Percentiles rank a stretch among this genome's conserved stretches.
Evolutionary conservation across 441 rosid species (phyloP).

Genomic region (Erysimum cheiri): DNA sequence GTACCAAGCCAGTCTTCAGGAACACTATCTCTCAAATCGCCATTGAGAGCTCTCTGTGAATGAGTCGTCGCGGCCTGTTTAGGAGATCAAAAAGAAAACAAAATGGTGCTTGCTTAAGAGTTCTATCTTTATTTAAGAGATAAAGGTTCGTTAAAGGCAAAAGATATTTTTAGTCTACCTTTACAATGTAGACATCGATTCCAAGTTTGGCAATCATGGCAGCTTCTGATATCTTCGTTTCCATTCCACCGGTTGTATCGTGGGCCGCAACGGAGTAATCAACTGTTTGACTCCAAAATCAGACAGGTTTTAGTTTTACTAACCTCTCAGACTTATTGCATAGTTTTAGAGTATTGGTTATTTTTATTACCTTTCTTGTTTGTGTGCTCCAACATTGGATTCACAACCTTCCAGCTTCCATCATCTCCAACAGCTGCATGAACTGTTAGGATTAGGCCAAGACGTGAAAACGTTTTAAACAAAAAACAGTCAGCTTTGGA

Average conservation of each 20-base stretch:
- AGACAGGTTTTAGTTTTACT: background rate
- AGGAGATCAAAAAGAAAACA: background rate
- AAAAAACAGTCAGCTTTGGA: constrained; percentile 20
- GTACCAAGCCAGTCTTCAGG: constrained; percentile 47
- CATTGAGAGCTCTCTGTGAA: constrained; percentile 41
- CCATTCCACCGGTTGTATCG: constrained; percentile 97
- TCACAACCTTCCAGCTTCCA: constrained; percentile 81
- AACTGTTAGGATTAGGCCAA: background rate
- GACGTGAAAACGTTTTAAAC: background rate
- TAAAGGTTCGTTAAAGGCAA: background rate
- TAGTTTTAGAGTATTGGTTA: background rate
- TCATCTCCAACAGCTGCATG: constrained; percentile 77
- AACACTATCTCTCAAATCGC: constrained; percentile 31
- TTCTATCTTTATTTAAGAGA: background rate
- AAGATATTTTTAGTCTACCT: constrained; percentile 49
- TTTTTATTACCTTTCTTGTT: constrained; percentile 59
- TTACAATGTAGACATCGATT: constrained; percentile 86
- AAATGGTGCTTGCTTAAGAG: background rate
- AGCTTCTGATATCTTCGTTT: constrained; percentile 87
- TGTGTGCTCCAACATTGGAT: constrained; percentile 54
- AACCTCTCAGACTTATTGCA: background rate
- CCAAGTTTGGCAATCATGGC: constrained; percentile 91
- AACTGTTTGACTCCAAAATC: constrained; percentile 52
- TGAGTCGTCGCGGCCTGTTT: constrained; percentile 41
- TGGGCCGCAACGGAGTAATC: constrained; percentile 83